These are phyloP conservation scores for Pseudofabraea citricarpa DNA, from an alignment of 2,329 filamentous ascomycete species.

Conservation along the genomic window DNA sequence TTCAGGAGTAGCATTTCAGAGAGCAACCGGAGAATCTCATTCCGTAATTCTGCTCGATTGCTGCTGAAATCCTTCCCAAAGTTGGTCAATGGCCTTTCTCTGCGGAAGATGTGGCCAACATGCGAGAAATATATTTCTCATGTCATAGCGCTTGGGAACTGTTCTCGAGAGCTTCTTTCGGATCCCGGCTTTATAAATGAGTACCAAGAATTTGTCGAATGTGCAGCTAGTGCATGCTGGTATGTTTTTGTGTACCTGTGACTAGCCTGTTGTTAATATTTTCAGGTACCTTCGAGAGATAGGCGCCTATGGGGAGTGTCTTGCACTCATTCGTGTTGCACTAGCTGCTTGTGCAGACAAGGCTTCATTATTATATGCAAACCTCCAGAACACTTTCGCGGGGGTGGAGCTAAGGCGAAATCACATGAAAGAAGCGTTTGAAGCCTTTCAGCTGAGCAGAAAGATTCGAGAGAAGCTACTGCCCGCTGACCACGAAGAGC, in stretches of 20 bases:
- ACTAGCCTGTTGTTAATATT: not conserved
- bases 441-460: not conserved
- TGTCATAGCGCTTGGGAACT: not conserved
- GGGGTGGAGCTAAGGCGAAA: not conserved
- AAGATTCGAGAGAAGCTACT: not conserved
- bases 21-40: not conserved
- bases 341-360: not conserved
- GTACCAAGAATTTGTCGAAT: not conserved
- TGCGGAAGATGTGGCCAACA: not conserved
- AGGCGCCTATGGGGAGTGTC: not conserved
- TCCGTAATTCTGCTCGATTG: not conserved
- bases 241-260: not conserved
- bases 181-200: not conserved
- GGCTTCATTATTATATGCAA: not conserved
- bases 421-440: not conserved
- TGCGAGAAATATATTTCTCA: not conserved
- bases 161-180: not conserved
- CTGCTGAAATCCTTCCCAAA: not conserved
- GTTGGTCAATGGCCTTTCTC: not conserved
- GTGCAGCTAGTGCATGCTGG: not conserved
- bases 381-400: not conserved
- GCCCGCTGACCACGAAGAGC: not conserved
- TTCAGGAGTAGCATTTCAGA: not conserved
- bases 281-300: not conserved
- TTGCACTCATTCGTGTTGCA: not conserved